Evolutionary conservation across 352 stramenopile species (phyloP).

Genomic region (Plasmopara halstedii): DNA sequence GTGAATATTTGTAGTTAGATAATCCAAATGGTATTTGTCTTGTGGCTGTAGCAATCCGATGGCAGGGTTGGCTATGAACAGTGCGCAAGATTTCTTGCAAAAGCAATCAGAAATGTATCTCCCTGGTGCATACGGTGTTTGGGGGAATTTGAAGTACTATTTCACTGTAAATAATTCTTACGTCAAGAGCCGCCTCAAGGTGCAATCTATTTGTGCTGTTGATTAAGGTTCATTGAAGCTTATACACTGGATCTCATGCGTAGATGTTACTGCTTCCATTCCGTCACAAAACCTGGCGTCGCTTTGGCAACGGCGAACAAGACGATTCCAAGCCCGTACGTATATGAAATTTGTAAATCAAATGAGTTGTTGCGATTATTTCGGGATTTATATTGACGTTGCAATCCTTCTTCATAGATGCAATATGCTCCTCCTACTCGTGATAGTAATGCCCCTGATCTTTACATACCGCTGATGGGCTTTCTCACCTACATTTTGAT

Average conservation of each 20-base stretch:
- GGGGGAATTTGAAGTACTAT: slow-evolving; percentile 83
- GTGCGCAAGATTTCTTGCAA: slow-evolving; percentile 69
- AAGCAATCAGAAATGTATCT: slow-evolving; percentile 81
- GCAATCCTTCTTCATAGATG: slow-evolving; percentile 21
- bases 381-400: not conserved
- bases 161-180: slow-evolving; percentile 89
- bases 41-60: slow-evolving; percentile 62
- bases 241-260: not conserved
- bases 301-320: slow-evolving; percentile 51
- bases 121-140: slow-evolving; percentile 66
- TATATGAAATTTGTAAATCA: not conserved
- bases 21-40: slow-evolving; percentile 2
- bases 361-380: too few species aligned
- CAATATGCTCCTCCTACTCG: slow-evolving; percentile 87
- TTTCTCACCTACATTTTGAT: slow-evolving; percentile 98
- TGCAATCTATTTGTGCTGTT: slow-evolving; percentile 9
- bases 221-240: not conserved
- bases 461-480: slow-evolving; percentile 99
- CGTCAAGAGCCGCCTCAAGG: slow-evolving; percentile 81
- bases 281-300: slow-evolving; percentile 80
- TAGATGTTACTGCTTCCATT: slow-evolving; percentile 84
- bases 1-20: not conserved
- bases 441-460: slow-evolving; percentile 97
- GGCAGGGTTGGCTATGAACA: slow-evolving; percentile 81
- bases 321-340: slow-evolving; percentile 57